A percentile compares a stretch with the other conserved stretches of the same genome.
Evolutionary conservation across 768 basidiomycete genomes (phyloP).

Genomic region (Tulasnella sp.): DNA sequence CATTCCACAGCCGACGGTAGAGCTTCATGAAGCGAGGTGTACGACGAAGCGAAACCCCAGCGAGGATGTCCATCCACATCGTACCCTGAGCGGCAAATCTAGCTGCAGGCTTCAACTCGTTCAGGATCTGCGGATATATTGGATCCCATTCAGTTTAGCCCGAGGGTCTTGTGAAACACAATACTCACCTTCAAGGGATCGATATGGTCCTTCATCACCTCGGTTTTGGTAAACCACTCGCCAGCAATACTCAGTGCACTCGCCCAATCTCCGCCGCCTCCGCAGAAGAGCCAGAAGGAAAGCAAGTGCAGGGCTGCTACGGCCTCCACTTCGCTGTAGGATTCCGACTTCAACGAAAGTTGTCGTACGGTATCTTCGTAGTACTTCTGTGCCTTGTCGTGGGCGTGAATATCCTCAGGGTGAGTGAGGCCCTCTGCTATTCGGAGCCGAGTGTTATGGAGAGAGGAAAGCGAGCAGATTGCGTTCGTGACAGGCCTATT

Average conservation of each 20-base stretch:
- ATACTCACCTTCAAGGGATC: slow-evolving; percentile 6
- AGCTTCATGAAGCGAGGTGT: slow-evolving; percentile 44
- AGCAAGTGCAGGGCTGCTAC: slow-evolving; percentile 68
- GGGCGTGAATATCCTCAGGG: slow-evolving; percentile 31
- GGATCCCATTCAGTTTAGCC: no score
- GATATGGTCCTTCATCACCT: slow-evolving; percentile 45
- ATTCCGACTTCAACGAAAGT: slow-evolving; percentile 43
- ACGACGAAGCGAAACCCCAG: slow-evolving; percentile 22
- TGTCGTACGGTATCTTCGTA: slow-evolving; percentile 56
- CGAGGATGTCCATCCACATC: slow-evolving; percentile 72
- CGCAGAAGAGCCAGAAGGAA: slow-evolving; percentile 56
- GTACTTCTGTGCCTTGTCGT: slow-evolving; percentile 48
- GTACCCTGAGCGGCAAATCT: slow-evolving; percentile 25
- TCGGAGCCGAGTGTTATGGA: slow-evolving; percentile 52
- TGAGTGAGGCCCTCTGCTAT: slow-evolving; percentile 49
- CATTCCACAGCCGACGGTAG: slow-evolving; percentile 43
- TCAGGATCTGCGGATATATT: no score
- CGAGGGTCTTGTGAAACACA: no score
- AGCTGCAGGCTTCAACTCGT: slow-evolving; percentile 2
- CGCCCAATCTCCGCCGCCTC: slow-evolving; percentile 57
- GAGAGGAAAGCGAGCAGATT: slow-evolving; percentile 59
- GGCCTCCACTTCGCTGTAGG: slow-evolving; percentile 54
- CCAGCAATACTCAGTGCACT: slow-evolving; percentile 53
- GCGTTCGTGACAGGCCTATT: slow-evolving; percentile 48
- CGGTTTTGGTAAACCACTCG: slow-evolving; percentile 63